Conservation (phyloP, 2,329 filamentous ascomycete species). For the Amylocarpus encephaloides region DNA sequence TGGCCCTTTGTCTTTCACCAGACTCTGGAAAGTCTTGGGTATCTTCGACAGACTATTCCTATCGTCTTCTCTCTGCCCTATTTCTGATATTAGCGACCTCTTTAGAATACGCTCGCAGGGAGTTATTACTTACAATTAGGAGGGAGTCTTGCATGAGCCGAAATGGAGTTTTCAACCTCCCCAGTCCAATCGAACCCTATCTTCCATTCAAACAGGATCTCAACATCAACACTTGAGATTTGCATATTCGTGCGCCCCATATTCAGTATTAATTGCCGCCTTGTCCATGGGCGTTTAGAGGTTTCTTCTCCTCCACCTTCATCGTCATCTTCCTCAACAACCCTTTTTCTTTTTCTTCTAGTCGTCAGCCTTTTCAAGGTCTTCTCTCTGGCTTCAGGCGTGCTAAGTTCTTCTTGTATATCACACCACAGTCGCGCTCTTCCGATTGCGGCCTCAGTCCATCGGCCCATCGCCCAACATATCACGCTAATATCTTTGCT, state of each 20-base stretch:
- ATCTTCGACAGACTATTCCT: constrained; percentile 51
- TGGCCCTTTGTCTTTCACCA: constrained; percentile 50
- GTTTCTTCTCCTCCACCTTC: constrained; percentile 20
- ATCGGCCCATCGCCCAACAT: constrained; percentile 63
- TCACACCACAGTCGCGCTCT: constrained; percentile 58
- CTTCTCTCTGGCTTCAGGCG: constrained; percentile 27
- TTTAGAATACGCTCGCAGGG: background rate
- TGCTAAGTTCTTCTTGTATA: constrained; percentile 43
- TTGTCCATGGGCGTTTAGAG: constrained; percentile 27
- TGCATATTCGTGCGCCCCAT: constrained; percentile 45
- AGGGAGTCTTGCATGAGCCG: constrained; percentile 50
- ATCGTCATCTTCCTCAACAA: constrained; percentile 28
- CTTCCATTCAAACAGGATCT: constrained; percentile 50
- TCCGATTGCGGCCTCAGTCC: constrained; percentile 54
- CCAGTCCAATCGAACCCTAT: constrained; percentile 68
- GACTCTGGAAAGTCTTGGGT: constrained; percentile 52
- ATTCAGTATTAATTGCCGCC: constrained; percentile 45
- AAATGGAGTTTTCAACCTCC: constrained; percentile 56
- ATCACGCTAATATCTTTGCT: constrained; percentile 53
- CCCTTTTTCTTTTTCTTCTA: constrained; percentile 18
- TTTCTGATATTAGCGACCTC: constrained; percentile 25
- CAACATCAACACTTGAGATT: constrained; percentile 25
- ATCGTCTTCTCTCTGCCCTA: constrained; percentile 55
- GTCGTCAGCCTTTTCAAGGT: constrained; percentile 11
- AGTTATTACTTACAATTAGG: constrained; percentile 51